Evolutionary conservation across 768 basidiomycete genomes (phyloP).

Genomic region (Amanita muscaria): DNA sequence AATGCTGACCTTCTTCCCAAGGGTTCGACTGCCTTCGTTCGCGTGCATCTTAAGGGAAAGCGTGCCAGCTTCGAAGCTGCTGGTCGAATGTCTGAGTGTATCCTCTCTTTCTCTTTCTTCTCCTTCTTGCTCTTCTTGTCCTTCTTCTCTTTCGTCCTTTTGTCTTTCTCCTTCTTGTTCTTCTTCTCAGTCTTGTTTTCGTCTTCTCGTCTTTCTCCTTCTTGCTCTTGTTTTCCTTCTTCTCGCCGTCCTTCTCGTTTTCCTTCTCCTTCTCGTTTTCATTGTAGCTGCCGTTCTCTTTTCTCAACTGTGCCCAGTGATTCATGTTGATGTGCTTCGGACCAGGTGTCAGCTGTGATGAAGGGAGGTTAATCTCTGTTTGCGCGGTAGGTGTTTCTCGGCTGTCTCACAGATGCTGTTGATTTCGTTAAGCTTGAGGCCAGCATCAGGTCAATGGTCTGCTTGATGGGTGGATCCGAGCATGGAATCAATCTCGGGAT

Average conservation of each 20-base stretch:
- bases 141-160: conserved; percentile 18
- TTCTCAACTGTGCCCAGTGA: conserved; percentile 45
- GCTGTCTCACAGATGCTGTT: too few species aligned
- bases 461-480: too few species aligned
- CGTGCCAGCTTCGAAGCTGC: conserved; percentile 63
- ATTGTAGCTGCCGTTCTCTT: conserved; percentile 17
- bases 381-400: too few species aligned
- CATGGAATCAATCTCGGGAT: too few species aligned
- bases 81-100: conserved; percentile 40
- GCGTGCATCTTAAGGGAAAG: conserved; percentile 18
- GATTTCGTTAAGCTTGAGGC: too few species aligned
- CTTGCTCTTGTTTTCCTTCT: too few species aligned
- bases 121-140: conserved; percentile 20
- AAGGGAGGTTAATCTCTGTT: too few species aligned
- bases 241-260: too few species aligned
- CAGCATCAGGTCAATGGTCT: too few species aligned
- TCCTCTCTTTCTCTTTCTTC: conserved; percentile 16
- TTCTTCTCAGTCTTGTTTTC: conserved; percentile 20
- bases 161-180: conserved; percentile 16
- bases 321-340: too few species aligned
- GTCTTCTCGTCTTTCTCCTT: conserved; percentile 16
- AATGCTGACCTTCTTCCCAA: conserved; percentile 53
- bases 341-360: too few species aligned
- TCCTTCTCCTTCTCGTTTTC: conserved; percentile 14
- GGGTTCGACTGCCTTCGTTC: conserved; percentile 24